Base-by-base conservation (phyloP, 768 basidiomycete genomes). In the Suillus plorans region DNA sequence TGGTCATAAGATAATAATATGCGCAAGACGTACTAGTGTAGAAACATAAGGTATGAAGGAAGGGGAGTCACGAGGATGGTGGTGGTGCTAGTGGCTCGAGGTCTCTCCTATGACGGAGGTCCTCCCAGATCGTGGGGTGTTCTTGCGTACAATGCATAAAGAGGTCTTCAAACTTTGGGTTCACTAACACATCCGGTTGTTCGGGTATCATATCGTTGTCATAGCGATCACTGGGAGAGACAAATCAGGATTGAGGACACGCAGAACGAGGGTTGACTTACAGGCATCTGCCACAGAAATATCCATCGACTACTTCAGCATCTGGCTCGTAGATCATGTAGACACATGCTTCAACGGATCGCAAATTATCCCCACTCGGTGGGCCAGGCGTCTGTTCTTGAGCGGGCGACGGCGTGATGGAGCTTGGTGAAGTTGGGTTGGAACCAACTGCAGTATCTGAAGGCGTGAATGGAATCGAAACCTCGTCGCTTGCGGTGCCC, bases 241-340 rank as follows among this genome's bases (percentile, higher is more conserved):
- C 9, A 42, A 42, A 61, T 60, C 37, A 60, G 62, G 5, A 8
- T 25, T 37, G 25, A 4, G 31, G 12, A n/a, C 25, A 34, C 14
- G 14, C 14, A 61, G 8, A 44, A 53, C 7, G 62, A 63, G 18
- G 34, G 58, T 4, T 34, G 59, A 80, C 86, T 73, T 62, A 86
- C 88, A 75, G 68, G 82, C 88, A 89, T 42, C 86, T 75, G 58
- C 71, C 76, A 64, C 87, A 89, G 49, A 76, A 78, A 14, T 70
- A 61, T 14, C 73, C 75, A 50, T 72, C 49, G 61, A 68, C 64
- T 28, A 76, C 42, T 42, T 78, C 64, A 28, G 75, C 75, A 41
- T 78, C 76, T 60, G 66, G 66, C 59, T 74, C 76, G 58, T 78
- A 80, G 63, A 77, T 74, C 53, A 73, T 60, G 47, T 72, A 57